phyloP scores from a whole-genome alignment of 371 early-diverging fungal genomes.

The Batkoa obscura region DNA sequence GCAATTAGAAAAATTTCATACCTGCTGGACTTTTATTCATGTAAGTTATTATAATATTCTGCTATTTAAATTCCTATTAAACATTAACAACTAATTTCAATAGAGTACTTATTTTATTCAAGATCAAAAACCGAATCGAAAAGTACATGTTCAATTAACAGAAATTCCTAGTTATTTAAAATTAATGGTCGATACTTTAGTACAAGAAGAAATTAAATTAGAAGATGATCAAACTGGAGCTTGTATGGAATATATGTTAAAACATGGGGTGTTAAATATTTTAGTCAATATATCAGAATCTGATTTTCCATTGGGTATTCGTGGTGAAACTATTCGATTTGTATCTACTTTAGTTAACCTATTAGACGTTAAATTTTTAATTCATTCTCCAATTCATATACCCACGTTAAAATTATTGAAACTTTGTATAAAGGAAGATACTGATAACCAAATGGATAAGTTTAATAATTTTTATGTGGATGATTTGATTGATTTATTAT shows the following conservation, averaged over 20 bases:
- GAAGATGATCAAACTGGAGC: constrained; percentile 54
- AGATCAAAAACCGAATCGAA: constrained; percentile 30
- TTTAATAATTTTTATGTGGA: constrained; percentile 34
- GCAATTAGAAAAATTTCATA: constrained; percentile 51
- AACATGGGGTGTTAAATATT: constrained; percentile 52
- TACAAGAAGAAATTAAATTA: constrained; percentile 65
- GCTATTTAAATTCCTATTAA: not conserved
- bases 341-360: constrained; percentile 67
- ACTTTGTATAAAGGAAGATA: constrained; percentile 36
- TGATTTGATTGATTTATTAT: constrained; percentile 71
- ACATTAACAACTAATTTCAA: not conserved
- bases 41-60: constrained; percentile 16
- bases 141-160: constrained; percentile 44
- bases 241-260: constrained; percentile 83
- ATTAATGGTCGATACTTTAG: constrained; percentile 70
- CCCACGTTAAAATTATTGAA: constrained; percentile 63
- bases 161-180: constrained; percentile 58
- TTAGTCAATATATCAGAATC: constrained; percentile 58
- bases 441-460: constrained; percentile 12
- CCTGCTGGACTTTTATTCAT: constrained; percentile 49
- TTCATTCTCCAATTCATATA: constrained; percentile 74
- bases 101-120: constrained; percentile 30
- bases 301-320: constrained; percentile 72
- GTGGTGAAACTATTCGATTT: constrained; percentile 61
- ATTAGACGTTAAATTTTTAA: constrained; percentile 68